Conservation (phyloP, 148 eudicot species). For the Rhododendron williamsianum region DNA sequence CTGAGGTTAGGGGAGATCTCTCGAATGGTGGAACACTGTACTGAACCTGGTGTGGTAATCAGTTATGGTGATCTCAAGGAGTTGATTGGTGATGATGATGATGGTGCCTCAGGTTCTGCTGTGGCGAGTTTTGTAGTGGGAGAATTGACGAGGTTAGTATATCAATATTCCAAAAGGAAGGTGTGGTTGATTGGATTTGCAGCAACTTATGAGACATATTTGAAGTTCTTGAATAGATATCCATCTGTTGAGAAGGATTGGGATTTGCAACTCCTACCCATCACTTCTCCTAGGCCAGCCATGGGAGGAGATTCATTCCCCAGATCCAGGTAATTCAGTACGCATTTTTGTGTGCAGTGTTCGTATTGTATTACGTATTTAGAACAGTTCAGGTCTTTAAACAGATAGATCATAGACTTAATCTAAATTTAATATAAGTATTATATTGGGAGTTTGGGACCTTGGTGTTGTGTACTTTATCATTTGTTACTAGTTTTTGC, state of each 20-base stretch:
- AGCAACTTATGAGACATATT: slow-evolving; percentile 46
- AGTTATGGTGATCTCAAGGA: slow-evolving; percentile 53
- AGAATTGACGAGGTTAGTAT: slow-evolving; percentile 40
- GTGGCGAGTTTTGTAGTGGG: slow-evolving; percentile 38
- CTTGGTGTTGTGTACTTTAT: background rate
- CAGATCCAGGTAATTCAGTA: slow-evolving; percentile 46
- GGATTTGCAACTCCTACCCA: slow-evolving; percentile 67
- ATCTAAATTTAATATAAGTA: background rate
- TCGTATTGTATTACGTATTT: too few relatives aligned
- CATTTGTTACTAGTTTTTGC: background rate
- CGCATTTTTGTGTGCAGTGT: background rate
- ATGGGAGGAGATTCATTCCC: slow-evolving; percentile 35
- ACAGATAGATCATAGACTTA: background rate
- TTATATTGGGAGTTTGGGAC: background rate
- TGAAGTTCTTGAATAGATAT: slow-evolving; percentile 52
- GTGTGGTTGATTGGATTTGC: slow-evolving; percentile 72
- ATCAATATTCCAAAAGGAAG: slow-evolving; percentile 30
- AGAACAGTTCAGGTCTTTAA: background rate
- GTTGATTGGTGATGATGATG: slow-evolving; percentile 30
- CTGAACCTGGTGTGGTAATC: slow-evolving; percentile 54
- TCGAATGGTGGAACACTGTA: slow-evolving; percentile 30
- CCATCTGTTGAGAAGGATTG: slow-evolving; percentile 59
- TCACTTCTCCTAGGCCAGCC: slow-evolving; percentile 44
- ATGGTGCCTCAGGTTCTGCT: slow-evolving; percentile 22
- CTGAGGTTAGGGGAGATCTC: slow-evolving; percentile 45